These are phyloP conservation scores for Xylaria intraflava DNA, from an alignment of 495 filamentous ascomycete genomes.

Conservation along the genomic window DNA sequence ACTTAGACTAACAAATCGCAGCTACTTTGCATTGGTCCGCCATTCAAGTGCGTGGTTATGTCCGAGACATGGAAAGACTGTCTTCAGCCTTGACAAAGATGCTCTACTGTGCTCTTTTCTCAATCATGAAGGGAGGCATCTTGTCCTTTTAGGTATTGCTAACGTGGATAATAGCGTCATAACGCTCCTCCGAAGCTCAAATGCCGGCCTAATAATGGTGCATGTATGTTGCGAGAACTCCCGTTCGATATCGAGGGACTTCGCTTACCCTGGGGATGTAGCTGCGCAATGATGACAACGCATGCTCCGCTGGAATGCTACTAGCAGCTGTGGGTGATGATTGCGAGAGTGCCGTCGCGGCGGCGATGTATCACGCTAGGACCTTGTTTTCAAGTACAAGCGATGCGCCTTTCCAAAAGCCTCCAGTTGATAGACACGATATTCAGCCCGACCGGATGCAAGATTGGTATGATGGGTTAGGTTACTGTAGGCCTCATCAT, in stretches of 20 bases:
- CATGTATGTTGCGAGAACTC: constrained; percentile 42
- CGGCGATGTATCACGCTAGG: constrained; percentile 80
- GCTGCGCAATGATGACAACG: constrained; percentile 57
- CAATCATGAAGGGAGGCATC: constrained; percentile 61
- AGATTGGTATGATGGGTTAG: constrained; percentile 81
- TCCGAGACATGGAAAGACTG: constrained; percentile 69
- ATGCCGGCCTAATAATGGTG: constrained; percentile 59
- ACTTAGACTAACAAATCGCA: constrained; percentile 18
- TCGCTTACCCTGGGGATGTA: constrained; percentile 13
- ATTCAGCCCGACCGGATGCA: constrained; percentile 67
- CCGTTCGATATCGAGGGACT: not conserved
- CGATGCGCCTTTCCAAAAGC: constrained; percentile 29
- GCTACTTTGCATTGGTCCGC: constrained; percentile 77
- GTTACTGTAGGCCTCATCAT: constrained; percentile 46
- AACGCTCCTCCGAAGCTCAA: constrained; percentile 62
- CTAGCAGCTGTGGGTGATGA: constrained; percentile 65
- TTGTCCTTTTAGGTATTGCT: constrained; percentile 78
- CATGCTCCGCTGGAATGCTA: constrained; percentile 50
- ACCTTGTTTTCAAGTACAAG: constrained; percentile 37
- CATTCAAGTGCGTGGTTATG: constrained; percentile 79
- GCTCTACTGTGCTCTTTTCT: constrained; percentile 78
- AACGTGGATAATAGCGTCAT: constrained; percentile 66
- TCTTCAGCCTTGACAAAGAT: constrained; percentile 64
- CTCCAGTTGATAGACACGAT: constrained; percentile 40
- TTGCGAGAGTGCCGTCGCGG: constrained; percentile 71